Percentiles rank a stretch among this genome's conserved stretches.
Conservation (phyloP, 257 asterid genomes). For the Schizonepeta tenuifolia region DNA sequence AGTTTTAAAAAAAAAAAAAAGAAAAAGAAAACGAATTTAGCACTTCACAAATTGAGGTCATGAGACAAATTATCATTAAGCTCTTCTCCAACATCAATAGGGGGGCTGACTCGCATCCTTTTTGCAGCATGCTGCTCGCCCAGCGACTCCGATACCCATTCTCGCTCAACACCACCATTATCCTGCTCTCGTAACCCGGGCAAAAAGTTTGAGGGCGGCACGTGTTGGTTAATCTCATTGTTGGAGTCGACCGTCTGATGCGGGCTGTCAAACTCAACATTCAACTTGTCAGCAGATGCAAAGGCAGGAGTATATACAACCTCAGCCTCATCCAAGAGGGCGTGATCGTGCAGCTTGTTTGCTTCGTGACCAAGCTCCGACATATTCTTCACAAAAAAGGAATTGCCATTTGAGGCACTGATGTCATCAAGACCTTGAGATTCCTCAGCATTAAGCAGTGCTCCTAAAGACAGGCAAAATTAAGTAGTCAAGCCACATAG, state of each 20-base stretch:
- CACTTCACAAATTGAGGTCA: conserved; percentile 53
- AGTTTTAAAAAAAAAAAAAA: background rate
- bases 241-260: conserved; percentile 1
- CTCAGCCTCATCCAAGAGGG: conserved; percentile 1
- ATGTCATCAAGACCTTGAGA: conserved; percentile 28
- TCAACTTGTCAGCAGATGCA: conserved; percentile 27
- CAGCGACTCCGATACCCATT: conserved; percentile 34
- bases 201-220: background rate
- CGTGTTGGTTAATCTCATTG: background rate
- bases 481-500: conserved; percentile 26
- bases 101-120: conserved; percentile 49
- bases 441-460: conserved; percentile 36
- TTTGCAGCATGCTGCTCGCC: conserved; percentile 54
- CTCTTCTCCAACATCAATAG: conserved; percentile 41
- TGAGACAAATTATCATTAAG: conserved; percentile 36
- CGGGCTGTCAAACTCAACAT: conserved; percentile 17
- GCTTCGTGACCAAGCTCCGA: conserved; percentile 31
- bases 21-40: background rate
- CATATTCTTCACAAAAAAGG: conserved; percentile 29
- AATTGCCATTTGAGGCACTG: conserved; percentile 27
- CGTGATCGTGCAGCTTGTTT: conserved; percentile 23
- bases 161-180: conserved; percentile 17
- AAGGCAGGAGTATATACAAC: background rate
- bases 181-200: background rate
- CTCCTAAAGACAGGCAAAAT: conserved; percentile 35